Evolutionary conservation across 2,329 filamentous ascomycete genomes (phyloP), one percentile per base, ranked within the genome.

Genomic region (Ciborinia camelliae): DNA sequence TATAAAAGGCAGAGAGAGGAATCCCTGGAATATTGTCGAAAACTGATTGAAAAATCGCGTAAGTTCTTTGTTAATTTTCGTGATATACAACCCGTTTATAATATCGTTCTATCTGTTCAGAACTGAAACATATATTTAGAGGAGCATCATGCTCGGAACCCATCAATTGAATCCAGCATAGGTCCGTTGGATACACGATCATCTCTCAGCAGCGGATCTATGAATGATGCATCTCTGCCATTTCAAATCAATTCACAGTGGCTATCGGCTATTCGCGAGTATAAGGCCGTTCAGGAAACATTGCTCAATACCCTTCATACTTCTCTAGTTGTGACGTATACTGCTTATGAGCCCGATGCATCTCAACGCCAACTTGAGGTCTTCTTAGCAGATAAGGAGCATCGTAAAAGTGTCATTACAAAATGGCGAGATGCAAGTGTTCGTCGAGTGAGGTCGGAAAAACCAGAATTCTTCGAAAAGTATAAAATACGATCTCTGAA

Each of bases 401-500:
- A 79, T n/a, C 77, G 81, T 9, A 76, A 73, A 28, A 76, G 77
- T 23, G 75, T 78, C 0, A 79, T 83, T 5, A 71, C 76, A 53
- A 75, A 77, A 53, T 82, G 82, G 80, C 77, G 80, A 66, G 80
- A 79, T 63, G 75, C 77, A 18, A 80, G 78, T 65, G 74, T 81
- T 18, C 78, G 76, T 39, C 74, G 76, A 60, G 76, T 79, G 52
- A 75, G 78, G 69, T 80, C 79, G 4, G 78, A 79, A 9, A 78
- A 80, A 58, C 76, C 77, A 5, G 76, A 79, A 65, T 81, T 80
- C 68, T 81, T 71, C 76, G 77, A 51, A 65, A 77, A 70, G 37
- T 82, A 81, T 64, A 80, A 80, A 66, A 78, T 81, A 50, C 77
- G 81, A 1, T 82, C 82, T 54, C 74, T 78, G 32, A 79, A 81